Percentiles rank a stretch among this genome's conserved stretches.
These are phyloP conservation scores for Canna indica DNA, from an alignment of 176 grass and related monocot genomes.

Conservation along the genomic window DNA sequence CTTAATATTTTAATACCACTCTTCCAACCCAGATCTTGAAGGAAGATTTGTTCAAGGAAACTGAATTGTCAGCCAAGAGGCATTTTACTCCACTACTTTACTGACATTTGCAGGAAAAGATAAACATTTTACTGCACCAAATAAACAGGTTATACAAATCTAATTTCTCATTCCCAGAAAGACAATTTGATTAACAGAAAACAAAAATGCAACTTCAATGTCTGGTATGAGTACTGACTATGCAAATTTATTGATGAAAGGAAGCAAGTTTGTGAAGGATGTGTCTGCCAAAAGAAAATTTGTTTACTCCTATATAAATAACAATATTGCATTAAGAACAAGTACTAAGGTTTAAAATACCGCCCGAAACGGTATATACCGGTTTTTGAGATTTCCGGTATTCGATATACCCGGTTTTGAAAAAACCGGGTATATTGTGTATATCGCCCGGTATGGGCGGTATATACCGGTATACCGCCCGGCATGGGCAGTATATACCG, in stretches of 20 bases:
- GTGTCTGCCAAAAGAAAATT: slow-evolving; percentile 44
- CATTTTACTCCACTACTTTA: neutral
- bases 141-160: neutral
- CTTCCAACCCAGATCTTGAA: neutral
- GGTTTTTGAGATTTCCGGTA: too few relatives aligned
- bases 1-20: neutral
- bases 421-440: too few relatives aligned
- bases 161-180: neutral
- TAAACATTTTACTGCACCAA: neutral
- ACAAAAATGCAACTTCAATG: slow-evolving; percentile 7
- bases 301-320: slow-evolving; percentile 1
- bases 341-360: too few relatives aligned
- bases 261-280: slow-evolving; percentile 96
- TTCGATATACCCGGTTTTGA: too few relatives aligned
- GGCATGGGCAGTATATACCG: too few relatives aligned
- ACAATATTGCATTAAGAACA: neutral
- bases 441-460: too few relatives aligned
- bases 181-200: slow-evolving; percentile 2
- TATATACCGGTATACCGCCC: too few relatives aligned
- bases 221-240: slow-evolving; percentile 94
- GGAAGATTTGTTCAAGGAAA: neutral
- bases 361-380: too few relatives aligned
- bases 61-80: neutral
- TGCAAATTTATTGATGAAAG: slow-evolving; percentile 93
- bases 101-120: neutral